Conservation (phyloP, 2,329 filamentous ascomycete genomes). For the Xylaria sp. region DNA sequence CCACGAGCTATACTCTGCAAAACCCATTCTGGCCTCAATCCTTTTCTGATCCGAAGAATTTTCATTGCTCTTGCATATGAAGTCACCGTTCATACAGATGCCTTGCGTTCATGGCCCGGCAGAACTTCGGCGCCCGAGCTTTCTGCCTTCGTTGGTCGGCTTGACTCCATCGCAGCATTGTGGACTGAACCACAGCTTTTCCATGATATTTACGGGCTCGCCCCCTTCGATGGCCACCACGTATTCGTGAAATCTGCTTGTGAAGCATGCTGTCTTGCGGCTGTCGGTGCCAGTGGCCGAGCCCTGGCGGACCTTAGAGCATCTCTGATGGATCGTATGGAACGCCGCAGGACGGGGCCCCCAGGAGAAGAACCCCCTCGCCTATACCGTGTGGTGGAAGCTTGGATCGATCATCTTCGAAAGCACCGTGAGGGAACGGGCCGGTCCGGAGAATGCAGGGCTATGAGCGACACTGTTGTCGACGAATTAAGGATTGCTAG, state of each 20-base stretch:
- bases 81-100: conserved; percentile 49
- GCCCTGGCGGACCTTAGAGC: conserved; percentile 59
- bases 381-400: conserved; percentile 54
- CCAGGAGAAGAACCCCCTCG: conserved; percentile 47
- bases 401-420: conserved; percentile 55
- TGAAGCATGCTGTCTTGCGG: conserved; percentile 64
- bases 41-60: conserved; percentile 56
- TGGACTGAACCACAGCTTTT: conserved; percentile 55
- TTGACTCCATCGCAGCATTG: conserved; percentile 51
- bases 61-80: conserved; percentile 57
- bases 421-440: conserved; percentile 20
- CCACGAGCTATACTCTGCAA: conserved; percentile 54
- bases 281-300: conserved; percentile 56
- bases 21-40: conserved; percentile 55
- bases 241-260: conserved; percentile 54
- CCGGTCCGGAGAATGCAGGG: conserved; percentile 39
- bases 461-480: conserved; percentile 39
- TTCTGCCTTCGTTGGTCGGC: conserved; percentile 48
- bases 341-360: conserved; percentile 32
- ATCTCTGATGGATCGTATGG: conserved; percentile 54
- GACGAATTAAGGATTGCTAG: conserved; percentile 38
- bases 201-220: conserved; percentile 47
- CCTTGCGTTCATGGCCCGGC: conserved; percentile 44
- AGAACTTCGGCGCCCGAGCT: conserved; percentile 36
- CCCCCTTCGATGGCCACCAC: conserved; percentile 46